Evolutionary conservation across 108 stramenopile genomes (phyloP).

Genomic region (Skeletonema tropicum): DNA sequence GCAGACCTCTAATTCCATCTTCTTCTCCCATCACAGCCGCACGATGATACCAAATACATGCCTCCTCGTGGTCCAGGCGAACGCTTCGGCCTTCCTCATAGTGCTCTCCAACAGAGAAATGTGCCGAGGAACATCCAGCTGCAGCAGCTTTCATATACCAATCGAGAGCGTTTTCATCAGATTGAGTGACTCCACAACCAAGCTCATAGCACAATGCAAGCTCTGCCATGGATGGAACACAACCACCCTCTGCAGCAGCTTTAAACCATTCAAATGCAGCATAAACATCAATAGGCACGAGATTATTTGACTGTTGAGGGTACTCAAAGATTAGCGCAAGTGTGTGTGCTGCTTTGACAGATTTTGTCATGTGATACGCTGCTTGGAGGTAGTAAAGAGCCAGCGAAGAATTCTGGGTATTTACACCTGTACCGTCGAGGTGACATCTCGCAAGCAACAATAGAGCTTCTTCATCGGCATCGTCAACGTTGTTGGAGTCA

Average conservation of each 20-base stretch:
- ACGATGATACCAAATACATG: slow-evolving; percentile 87
- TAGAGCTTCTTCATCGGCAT: slow-evolving; percentile 59
- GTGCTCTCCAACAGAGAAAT: slow-evolving; percentile 83
- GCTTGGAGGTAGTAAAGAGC: slow-evolving; percentile 79
- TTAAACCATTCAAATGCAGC: slow-evolving; percentile 84
- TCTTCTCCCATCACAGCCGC: slow-evolving; percentile 83
- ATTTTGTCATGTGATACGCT: slow-evolving; percentile 64
- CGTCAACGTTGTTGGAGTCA: neutral
- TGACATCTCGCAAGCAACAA: slow-evolving; percentile 63
- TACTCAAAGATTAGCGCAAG: slow-evolving; percentile 83
- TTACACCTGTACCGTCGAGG: slow-evolving; percentile 63
- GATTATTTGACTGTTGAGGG: slow-evolving; percentile 53
- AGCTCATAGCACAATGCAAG: slow-evolving; percentile 85
- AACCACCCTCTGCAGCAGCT: slow-evolving; percentile 72
- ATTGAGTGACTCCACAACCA: slow-evolving; percentile 81
- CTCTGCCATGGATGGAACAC: slow-evolving; percentile 86
- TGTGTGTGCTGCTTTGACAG: slow-evolving; percentile 73
- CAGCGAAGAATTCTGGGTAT: slow-evolving; percentile 15
- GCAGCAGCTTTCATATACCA: slow-evolving; percentile 90
- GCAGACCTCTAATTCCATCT: slow-evolving; percentile 70
- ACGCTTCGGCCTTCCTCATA: slow-evolving; percentile 85
- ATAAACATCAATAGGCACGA: slow-evolving; percentile 76
- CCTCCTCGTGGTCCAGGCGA: slow-evolving; percentile 81
- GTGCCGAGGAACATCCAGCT: slow-evolving; percentile 65
- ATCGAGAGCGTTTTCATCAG: slow-evolving; percentile 77